A percentile compares a stretch with the other conserved stretches of the same genome.
phyloP scores from a whole-genome alignment of 2,329 filamentous ascomycete genomes.

The Stachybotrys chartarum region DNA sequence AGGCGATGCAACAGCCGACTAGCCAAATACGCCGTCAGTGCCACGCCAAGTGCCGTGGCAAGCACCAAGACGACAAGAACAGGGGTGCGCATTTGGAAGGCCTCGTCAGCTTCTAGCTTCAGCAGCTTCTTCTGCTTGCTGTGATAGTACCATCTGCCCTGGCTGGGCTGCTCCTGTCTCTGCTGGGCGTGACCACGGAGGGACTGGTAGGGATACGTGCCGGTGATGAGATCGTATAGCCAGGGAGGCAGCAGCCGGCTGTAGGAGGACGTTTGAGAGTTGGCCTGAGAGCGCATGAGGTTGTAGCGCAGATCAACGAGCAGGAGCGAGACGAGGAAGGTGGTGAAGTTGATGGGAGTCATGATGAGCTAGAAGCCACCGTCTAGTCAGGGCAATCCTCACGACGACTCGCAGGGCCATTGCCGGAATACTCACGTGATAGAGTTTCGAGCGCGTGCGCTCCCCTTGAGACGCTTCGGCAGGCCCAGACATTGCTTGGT shows the following conservation, averaged over 20 bases:
- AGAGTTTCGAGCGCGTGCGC: slow-evolving; percentile 13
- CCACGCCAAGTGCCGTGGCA: slow-evolving; percentile 4
- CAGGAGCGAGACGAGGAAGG: slow-evolving; percentile 58
- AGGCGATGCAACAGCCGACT: not conserved
- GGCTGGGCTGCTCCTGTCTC: slow-evolving; percentile 4
- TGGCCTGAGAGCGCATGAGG: slow-evolving; percentile 35
- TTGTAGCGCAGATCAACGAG: slow-evolving; percentile 54
- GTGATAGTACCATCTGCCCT: slow-evolving; percentile 39
- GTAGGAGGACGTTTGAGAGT: slow-evolving; percentile 17
- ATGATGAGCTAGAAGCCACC: slow-evolving; percentile 35
- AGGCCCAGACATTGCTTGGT: too few species aligned
- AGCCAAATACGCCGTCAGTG: not conserved
- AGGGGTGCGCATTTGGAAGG: slow-evolving; percentile 49
- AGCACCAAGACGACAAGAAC: slow-evolving; percentile 45
- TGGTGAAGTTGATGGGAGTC: slow-evolving; percentile 56
- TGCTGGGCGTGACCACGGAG: slow-evolving; percentile 7
- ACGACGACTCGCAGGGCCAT: not conserved
- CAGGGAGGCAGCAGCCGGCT: slow-evolving; percentile 25
- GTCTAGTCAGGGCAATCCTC: not conserved
- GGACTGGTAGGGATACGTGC: slow-evolving; percentile 30
- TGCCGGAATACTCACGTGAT: slow-evolving; percentile 12
- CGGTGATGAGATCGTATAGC: slow-evolving; percentile 34
- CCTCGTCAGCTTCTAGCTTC: slow-evolving; percentile 54
- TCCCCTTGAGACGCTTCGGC: not conserved
- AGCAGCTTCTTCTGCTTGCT: slow-evolving; percentile 54